Conservation (phyloP, 1,284 basidiomycete genomes). For the Volvariella volvacea region DNA sequence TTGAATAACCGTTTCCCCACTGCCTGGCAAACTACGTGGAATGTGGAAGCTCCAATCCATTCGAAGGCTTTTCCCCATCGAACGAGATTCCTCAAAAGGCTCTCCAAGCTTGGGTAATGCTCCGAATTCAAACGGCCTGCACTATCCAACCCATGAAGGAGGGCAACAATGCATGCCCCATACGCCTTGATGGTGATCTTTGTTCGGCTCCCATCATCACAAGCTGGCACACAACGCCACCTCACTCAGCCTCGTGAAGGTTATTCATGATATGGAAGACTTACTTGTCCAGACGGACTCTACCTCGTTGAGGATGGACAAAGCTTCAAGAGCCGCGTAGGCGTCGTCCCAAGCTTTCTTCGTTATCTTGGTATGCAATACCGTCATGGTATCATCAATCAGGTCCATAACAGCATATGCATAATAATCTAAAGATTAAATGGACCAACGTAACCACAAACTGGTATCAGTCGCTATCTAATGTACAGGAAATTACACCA, state of each 20-base stretch:
- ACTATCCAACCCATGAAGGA: conserved; percentile 27
- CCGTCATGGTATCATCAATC: conserved; percentile 23
- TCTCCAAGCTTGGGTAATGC: conserved; percentile 29
- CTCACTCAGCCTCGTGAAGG: neutral
- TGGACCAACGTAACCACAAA: neutral
- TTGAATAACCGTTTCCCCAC: conserved; percentile 28
- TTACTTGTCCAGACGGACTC: conserved; percentile 25
- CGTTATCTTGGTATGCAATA: conserved; percentile 23
- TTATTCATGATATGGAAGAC: conserved; percentile 7
- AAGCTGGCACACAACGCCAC: conserved; percentile 16
- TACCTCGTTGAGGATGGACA: conserved; percentile 22
- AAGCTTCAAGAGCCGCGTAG: conserved; percentile 24
- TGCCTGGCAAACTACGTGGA: conserved; percentile 27
- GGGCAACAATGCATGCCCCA: conserved; percentile 29
- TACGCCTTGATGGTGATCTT: conserved; percentile 28
- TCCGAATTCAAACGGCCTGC: conserved; percentile 19
- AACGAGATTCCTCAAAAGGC: conserved; percentile 17
- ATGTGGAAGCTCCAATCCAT: conserved; percentile 19
- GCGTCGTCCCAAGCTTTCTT: conserved; percentile 29
- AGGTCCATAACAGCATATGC: conserved; percentile 26
- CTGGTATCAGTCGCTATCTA: conserved; percentile 4
- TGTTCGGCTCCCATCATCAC: conserved; percentile 30
- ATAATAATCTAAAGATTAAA: conserved; percentile 32
- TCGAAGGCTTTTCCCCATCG: conserved; percentile 7
- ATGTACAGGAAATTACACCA: neutral